Evolutionary conservation across 1,284 basidiomycete species (phyloP), one percentile per base, ranked within the genome.

Genomic region (Ceratobasidium sp.): DNA sequence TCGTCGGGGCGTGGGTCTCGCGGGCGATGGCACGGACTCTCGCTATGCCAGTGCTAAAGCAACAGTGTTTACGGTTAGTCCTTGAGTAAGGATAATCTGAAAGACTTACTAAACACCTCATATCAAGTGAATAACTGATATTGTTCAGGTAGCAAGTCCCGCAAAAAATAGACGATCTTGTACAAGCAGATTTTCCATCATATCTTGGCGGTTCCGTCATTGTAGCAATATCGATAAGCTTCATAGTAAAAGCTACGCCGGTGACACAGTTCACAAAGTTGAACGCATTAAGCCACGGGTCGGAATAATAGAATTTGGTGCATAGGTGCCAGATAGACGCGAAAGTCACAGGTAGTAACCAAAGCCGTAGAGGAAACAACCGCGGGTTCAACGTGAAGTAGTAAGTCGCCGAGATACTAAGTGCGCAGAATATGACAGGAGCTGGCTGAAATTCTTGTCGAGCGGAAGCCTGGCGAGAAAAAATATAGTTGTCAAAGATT

Each of bases 221-320:
- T 9, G 63, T 63, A 9, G 60, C 44, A 20, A 80, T 66, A 28
- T 80, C 77, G 15, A 67, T 26, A 10, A 78, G 66, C 69, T 78
- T 80, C 79, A 80, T 80, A 10, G 63, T 69, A 23, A 75, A 56
- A 33, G 77, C 58, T 42, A 80, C 78, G 20, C 79, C 77, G 12
- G 51, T 44, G 4, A 73, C 39, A 6, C 79, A 69, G n/a, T 67
- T 67, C 61, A 49, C 76, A 46, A 78, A 80, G 63, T 80, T 80
- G 44, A 68, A 78, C 5, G 77, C 51, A 49, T 73, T 78, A 26
- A 67, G 44, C 40, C 58, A 64, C 23, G 77, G 79, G 40, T 72
- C 66, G 7, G 53, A 28, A 20, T 67, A 39, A 33, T 49, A 40
- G 56, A 58, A 73, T 23, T 80, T 71, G 2, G 77, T 77, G 40